These are phyloP conservation scores for Candida methanosorbosa DNA, from an alignment of 805 yeast species.

Conservation along the genomic window DNA sequence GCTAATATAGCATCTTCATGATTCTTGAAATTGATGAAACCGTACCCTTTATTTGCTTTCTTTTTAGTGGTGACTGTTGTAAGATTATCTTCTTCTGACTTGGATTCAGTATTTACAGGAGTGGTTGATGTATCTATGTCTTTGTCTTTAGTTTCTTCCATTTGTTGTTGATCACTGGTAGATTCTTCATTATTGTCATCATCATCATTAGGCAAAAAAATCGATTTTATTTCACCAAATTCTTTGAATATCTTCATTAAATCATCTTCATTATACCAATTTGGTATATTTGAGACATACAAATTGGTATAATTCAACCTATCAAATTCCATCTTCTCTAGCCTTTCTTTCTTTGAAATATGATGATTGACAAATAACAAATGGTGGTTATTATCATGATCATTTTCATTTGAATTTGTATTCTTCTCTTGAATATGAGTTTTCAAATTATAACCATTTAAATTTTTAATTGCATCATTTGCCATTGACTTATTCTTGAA, in stretches of 20 bases:
- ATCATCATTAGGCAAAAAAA: slow-evolving; percentile 42
- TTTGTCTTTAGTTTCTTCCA: slow-evolving; percentile 1
- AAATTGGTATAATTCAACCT: slow-evolving; percentile 43
- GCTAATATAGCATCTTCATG: slow-evolving; percentile 42
- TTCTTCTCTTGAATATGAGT: too few species aligned
- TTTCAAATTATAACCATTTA: slow-evolving; percentile 17
- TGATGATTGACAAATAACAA: slow-evolving; percentile 52
- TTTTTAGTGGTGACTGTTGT: slow-evolving; percentile 2
- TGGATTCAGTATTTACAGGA: background rate
- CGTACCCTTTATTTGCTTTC: slow-evolving; percentile 33
- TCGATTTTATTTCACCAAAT: slow-evolving; percentile 40
- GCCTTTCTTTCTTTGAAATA: slow-evolving; percentile 54
- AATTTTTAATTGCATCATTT: slow-evolving; percentile 43
- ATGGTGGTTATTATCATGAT: slow-evolving; percentile 12
- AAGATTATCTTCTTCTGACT: slow-evolving; percentile 7
- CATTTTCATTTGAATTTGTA: too few species aligned
- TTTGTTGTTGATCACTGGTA: background rate
- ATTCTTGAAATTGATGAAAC: slow-evolving; percentile 41
- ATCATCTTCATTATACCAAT: slow-evolving; percentile 25
- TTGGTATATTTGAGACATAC: slow-evolving; percentile 44
- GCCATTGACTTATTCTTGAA: slow-evolving; percentile 52
- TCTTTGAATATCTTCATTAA: slow-evolving; percentile 34
- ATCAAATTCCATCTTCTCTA: slow-evolving; percentile 34
- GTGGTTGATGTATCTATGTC: background rate
- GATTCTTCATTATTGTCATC: slow-evolving; percentile 9